These are phyloP conservation scores for Edaphochlamys debaryana DNA, from an alignment of 139 green algal species.

Conservation along the genomic window DNA sequence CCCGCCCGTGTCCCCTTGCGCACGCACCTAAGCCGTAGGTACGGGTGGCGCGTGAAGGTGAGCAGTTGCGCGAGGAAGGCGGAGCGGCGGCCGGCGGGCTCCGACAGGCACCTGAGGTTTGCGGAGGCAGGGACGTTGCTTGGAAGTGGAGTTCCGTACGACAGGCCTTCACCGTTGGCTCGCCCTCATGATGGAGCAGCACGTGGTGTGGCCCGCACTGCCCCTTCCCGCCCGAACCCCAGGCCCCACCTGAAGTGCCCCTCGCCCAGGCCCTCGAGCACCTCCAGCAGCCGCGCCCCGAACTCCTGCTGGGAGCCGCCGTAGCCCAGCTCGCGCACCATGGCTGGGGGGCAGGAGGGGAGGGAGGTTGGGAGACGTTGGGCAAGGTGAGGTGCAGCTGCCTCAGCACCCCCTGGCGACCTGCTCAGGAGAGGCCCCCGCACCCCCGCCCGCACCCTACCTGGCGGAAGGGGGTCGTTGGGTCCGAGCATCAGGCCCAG, in stretches of 20 bases:
- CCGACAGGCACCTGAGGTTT: constrained; percentile 37
- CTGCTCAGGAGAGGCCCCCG: too few species aligned
- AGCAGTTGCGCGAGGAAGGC: constrained; percentile 55
- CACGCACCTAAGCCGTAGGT: constrained; percentile 66
- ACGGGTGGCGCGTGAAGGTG: constrained; percentile 71
- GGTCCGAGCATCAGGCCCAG: constrained; percentile 57
- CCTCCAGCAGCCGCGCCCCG: constrained; percentile 69
- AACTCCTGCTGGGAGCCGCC: constrained; percentile 76
- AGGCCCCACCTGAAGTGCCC: constrained; percentile 68
- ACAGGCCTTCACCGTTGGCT: too few species aligned
- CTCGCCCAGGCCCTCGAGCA: constrained; percentile 64
- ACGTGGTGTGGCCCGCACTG: too few species aligned
- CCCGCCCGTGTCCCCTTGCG: constrained; percentile 14
- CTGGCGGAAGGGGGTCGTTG: constrained; percentile 32
- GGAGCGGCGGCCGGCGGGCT: not conserved
- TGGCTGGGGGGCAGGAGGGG: not conserved
- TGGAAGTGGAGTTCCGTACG: too few species aligned
- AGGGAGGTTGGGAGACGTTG: not conserved
- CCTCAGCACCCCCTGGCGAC: too few species aligned
- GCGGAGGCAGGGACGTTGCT: too few species aligned
- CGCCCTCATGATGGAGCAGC: too few species aligned
- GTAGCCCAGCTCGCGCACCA: constrained; percentile 61
- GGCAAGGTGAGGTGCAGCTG: not conserved
- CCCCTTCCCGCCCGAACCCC: too few species aligned
- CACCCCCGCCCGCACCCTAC: too few species aligned